Base-by-base conservation (phyloP, 2,329 filamentous ascomycete genomes). In the Amauroascus verrucosus region DNA sequence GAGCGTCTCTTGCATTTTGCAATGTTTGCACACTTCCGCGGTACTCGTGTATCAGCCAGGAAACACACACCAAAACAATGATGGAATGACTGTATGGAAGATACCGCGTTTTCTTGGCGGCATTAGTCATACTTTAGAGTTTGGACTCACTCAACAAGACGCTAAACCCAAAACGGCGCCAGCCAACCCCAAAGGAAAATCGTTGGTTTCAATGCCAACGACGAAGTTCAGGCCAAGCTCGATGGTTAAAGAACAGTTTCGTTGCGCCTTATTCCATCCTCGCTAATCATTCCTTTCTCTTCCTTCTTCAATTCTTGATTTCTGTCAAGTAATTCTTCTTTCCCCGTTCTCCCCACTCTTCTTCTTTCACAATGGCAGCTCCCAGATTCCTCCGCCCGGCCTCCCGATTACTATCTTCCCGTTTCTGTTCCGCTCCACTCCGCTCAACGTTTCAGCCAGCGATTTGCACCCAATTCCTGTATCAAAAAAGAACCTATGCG, bases 321-420 rank as follows among this genome's bases (percentile, higher is more conserved):
- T n/a, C n/a, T 18, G 14, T 45, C 14, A 30, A 32, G 9, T 16
- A 9, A n/a, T 80, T 76, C n/a, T 77, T 74, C 51, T 73, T 72
- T 3, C 8, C 37, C n/a, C n/a, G 20, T 20, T 28, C 80, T 79
- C 26, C 80, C 70, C 49, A 30, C 24, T 30, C 41, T 30, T 70
- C n/a, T 69, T 65, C 53, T 67, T 63, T 43, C 61, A 57, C 59
- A 55, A 83, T 83, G 80, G 75, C 78, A 65, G 74, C 75, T 66
- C 72, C 78, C 63, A 76, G 81, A 73, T 71, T 85, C 62, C 74
- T 84, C 70, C 80, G 81, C 68, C 81, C 81, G 62, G 79, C 81
- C 62, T 75, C 79, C 64, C 77, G 80, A 68, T 74, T 84, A 65
- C 67, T 83, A 60, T 78, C 80, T 59, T 75, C 78, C 59, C 73